phyloP scores from a whole-genome alignment of 805 yeast species.

The Blastobotrys terrestris region DNA sequence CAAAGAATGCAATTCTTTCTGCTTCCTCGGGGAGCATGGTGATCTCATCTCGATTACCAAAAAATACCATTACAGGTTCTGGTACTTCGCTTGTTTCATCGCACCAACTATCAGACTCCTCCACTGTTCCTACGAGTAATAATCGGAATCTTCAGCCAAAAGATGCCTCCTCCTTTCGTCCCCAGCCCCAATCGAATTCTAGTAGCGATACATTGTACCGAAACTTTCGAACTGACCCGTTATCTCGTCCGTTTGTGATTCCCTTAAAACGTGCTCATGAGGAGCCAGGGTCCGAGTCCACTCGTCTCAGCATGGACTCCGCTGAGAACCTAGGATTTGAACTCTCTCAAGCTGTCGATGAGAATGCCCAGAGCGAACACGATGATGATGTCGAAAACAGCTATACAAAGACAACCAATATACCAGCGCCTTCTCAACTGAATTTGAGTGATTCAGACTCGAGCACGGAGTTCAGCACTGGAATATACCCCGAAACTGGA shows the following conservation, averaged over 20 bases:
- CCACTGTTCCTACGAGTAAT: no score
- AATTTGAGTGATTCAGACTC: not conserved
- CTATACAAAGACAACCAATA: not conserved
- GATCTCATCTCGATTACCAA: not conserved
- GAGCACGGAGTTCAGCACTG: not conserved
- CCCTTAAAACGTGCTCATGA: not conserved
- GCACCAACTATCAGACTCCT: no score
- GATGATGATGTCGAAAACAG: not conserved
- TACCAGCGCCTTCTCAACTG: not conserved
- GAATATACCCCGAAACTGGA: constrained; percentile 12
- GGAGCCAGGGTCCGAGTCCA: not conserved
- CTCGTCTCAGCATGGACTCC: no score
- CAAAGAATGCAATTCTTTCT: no score
- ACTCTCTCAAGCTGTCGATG: not conserved
- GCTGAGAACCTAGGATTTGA: not conserved
- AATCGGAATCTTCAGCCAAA: no score
- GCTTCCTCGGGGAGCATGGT: no score
- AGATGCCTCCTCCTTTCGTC: no score
- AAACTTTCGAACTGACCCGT: not conserved
- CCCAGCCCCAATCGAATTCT: no score
- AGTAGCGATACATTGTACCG: not conserved
- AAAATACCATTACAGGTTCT: no score
- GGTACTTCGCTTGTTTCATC: no score
- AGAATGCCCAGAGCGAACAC: not conserved
- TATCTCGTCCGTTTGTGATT: not conserved